Base-by-base conservation (phyloP, 2,329 filamentous ascomycete species). In the Lachnellula suecica region DNA sequence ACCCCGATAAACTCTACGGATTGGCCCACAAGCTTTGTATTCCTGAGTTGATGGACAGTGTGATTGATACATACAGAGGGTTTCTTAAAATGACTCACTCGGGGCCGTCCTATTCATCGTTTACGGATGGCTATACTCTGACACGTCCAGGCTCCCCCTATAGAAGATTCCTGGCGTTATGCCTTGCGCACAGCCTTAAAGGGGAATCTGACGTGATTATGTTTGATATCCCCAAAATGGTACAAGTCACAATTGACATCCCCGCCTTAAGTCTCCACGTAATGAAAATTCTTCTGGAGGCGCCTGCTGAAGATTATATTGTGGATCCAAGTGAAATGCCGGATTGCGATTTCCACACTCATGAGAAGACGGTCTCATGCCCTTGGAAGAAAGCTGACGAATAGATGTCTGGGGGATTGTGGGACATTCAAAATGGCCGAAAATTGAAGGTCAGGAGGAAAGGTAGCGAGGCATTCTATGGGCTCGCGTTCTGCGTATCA, bases 1-100 rank as follows among this genome's bases (percentile, higher is more conserved):
- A 42, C 20, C n/a, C 29, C 11, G 10, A 40, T 3, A 31, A 40
- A n/a, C n/a, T 54, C 11, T 54, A 40, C 23, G 19, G 10, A 11
- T 22, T 54, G 8, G 44, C 44, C 10, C 52, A 54, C 22, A 52
- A 52, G n/a, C 40, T 37, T 17, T 35, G 46, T 10, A 13, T 57
- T 3, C 44, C 45, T 15, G 40, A 54, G 19, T 49, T 57, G 11
- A 45, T 51, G 24, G 52, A 57, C 13, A 17, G 29, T 10, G 43
- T 29, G 23, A 49, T 52, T 22, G 24, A 47, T 19, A 29, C 44
- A 3, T 42, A 42, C 19, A 19, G 38, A 8, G 10, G 24, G 10
- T 15, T 15, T 10, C 7, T 13, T 20, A 1, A 23, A 20, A 23
- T 13, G 13, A n/a, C 4, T 4, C 10, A 42, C 10, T 9, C 20